Conservation (phyloP, 306 rosid species). For the Trichosanthes cucumerina region DNA sequence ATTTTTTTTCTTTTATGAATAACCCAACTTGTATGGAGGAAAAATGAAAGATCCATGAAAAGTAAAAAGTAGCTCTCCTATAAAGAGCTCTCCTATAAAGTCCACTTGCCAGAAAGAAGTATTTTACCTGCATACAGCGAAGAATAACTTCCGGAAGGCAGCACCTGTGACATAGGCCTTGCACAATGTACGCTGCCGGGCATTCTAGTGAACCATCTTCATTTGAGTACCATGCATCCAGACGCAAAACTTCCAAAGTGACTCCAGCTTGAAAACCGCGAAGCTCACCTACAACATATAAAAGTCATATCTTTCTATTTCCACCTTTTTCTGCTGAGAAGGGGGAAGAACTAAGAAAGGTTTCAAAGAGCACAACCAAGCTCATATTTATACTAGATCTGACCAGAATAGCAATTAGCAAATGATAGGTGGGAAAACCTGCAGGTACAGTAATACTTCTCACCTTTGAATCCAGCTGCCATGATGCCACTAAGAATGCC, state of each 20-base stretch:
- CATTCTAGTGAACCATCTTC: slow-evolving; percentile 46
- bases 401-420: not conserved
- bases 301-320: slow-evolving; percentile 6
- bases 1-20: no score
- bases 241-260: slow-evolving; percentile 75
- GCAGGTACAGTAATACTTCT: slow-evolving; percentile 12
- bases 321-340: not conserved
- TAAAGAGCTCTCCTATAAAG: not conserved
- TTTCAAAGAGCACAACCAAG: not conserved
- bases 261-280: slow-evolving; percentile 88
- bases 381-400: not conserved
- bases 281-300: slow-evolving; percentile 69
- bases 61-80: not conserved
- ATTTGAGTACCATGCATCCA: slow-evolving; percentile 87
- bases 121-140: slow-evolving; percentile 85
- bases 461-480: slow-evolving; percentile 98
- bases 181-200: slow-evolving; percentile 73
- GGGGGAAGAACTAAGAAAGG: not conserved
- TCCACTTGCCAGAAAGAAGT: not conserved
- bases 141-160: slow-evolving; percentile 92
- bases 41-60: not conserved
- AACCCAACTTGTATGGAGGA: no score
- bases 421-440: not conserved
- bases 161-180: slow-evolving; percentile 85
- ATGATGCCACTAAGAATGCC: slow-evolving; percentile 64